phyloP scores from a whole-genome alignment of 768 basidiomycete species.

The Lactarius indigo region DNA sequence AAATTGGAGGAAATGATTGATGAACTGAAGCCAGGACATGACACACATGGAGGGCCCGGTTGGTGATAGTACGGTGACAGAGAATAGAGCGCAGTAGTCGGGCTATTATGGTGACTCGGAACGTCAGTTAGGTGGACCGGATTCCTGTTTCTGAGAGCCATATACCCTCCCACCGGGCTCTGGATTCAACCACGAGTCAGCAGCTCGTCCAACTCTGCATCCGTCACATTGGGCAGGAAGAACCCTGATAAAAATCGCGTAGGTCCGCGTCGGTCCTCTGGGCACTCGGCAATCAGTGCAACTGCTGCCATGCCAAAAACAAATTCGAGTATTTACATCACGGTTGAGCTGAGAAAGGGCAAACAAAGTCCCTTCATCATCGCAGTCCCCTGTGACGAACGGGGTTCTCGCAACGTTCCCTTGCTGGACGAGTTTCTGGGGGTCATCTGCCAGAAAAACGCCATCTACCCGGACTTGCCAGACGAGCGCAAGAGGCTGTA shows the following conservation, averaged over 20 bases:
- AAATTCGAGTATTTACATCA: slow-evolving; percentile 26
- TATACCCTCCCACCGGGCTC: too few species aligned
- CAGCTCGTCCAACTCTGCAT: slow-evolving; percentile 16
- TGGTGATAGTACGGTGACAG: too few species aligned
- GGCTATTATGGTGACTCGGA: too few species aligned
- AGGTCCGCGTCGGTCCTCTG: slow-evolving; percentile 23
- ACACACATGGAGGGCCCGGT: too few species aligned
- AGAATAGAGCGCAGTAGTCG: too few species aligned
- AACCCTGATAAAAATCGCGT: slow-evolving; percentile 3
- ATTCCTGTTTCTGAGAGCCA: too few species aligned
- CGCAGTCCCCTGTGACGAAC: slow-evolving; percentile 31
- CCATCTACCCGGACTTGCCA: slow-evolving; percentile 42
- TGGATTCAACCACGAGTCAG: background rate
- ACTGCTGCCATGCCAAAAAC: background rate
- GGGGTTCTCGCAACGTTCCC: slow-evolving; percentile 35
- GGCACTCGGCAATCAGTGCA: background rate
- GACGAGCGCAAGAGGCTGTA: slow-evolving; percentile 30
- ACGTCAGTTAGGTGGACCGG: too few species aligned
- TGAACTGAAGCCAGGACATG: too few species aligned
- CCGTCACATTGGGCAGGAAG: slow-evolving; percentile 14
- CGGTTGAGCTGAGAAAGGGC: slow-evolving; percentile 27
- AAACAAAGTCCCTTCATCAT: slow-evolving; percentile 30
- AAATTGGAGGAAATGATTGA: background rate
- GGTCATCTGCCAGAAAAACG: slow-evolving; percentile 35
- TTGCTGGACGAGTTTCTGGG: slow-evolving; percentile 32